Base-by-base conservation (phyloP, 1,139 yeast species). In the Suhomyces bolitotheri region DNA sequence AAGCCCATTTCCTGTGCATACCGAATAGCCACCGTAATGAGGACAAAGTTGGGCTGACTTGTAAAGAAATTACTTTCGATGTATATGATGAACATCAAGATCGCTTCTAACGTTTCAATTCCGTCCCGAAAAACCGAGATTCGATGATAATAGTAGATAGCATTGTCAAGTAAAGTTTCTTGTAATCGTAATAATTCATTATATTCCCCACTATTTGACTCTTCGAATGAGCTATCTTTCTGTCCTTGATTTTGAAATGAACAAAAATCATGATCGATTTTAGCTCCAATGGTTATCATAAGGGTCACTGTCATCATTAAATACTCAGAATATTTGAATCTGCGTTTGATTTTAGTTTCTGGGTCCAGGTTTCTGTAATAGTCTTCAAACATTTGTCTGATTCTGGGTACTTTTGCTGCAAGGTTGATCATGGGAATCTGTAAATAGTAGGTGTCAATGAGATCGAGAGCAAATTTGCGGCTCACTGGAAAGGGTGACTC, bases 1-100 rank as follows among this genome's bases (percentile, higher is more conserved):
- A 85, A 59, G 0, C 94, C 94, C 38, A 82, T 56, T 32, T 78
- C 82, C 44, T 74, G 80, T 0, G 87, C 85, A 45, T 67, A 72
- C 37, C 87, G 62, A 2, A 78, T 68, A 1, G 82, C 82, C 7
- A 75, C 67, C 0, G 81, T 60, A 0, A 70, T 53, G 8, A 81
- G 49, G 22, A 70, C 60, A 46, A 68, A 72, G 23, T 71, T 66
- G 23, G 64, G 57, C 23, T 71, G 73, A 12, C 76, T 66, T 5
- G 64, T 53, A 10, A 72, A 54, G 49, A 71, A 56, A 31, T 67
- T 62, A 3, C 63, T 57, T 32, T 77, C 80, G 7, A 76, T 58
- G 47, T 69, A 75, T 3, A 66, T 44, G 4, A 72, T 57, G 34
- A 80, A 52, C 22, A 75, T 45, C 26, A 79, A 38, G 11, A 77